Base-by-base conservation (phyloP, 176 grass and related monocot genomes). In the Carex parvula region DNA sequence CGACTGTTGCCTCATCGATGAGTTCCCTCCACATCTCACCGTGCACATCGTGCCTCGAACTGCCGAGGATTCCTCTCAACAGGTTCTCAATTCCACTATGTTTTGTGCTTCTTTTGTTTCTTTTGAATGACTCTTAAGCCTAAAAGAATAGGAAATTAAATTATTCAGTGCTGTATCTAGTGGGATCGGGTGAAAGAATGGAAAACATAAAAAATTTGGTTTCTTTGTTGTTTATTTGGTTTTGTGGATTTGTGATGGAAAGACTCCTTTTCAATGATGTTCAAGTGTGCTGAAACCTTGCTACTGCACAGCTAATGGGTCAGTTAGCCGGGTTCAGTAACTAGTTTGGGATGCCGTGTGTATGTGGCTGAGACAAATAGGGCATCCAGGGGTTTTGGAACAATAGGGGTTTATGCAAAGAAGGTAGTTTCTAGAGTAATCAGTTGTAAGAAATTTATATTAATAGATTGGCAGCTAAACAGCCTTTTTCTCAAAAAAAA, bases 1-100 rank as follows among this genome's bases (percentile, higher is more conserved):
- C 60, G 92, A 98, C 75, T 87, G 77, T 89, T 83, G 86, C 83
- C 89, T 98, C 86, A 64, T 94, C 52, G 24, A 69, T 12, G 84
- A 88, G 8, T 86, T 90, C 86, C 95, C 95, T 22, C 92, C 95
- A n/a, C 91, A 94, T 84, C 79, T 98, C 55, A 54, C 92, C 69
- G 86, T 94, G 41, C 91, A 90, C 79, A 84, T 94, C 68, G 73
- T 91, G 39, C 92, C 95, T 35, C 86, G 87, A 76, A 98, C 95
- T 52, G 92, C 95, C 70, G 89, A 90, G 35, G 92, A 98, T 87
- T 91, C 91, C 53, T 98, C 92, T 70, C 92, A 93, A 84, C 92
- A 98, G 92, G 95, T 98, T 21, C 18, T 62, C 60, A 62, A 24
- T 24, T 24, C 33, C 6, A 12, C 17, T 13, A 30, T 64, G 24